Conservation (phyloP, 768 basidiomycete species). For the Pleurotus platypus region DNA sequence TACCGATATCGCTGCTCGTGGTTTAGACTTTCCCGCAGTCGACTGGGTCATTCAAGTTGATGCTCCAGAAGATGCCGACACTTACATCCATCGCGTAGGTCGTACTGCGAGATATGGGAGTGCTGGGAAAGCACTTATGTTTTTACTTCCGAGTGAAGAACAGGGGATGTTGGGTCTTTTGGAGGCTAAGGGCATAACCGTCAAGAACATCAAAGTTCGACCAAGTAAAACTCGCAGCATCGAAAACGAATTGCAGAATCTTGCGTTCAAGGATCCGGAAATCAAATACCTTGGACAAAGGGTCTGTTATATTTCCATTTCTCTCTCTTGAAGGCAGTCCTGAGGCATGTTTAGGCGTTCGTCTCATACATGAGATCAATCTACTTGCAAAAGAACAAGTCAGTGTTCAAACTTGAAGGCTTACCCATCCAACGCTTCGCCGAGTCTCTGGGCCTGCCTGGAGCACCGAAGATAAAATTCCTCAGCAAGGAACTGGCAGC, state of each 20-base stretch:
- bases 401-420: conserved; percentile 81
- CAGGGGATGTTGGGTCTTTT: conserved; percentile 80
- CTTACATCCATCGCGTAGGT: conserved; percentile 96
- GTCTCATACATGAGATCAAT: conserved; percentile 94
- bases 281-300: conserved; percentile 95
- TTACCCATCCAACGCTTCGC: conserved; percentile 85
- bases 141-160: conserved; percentile 89
- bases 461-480: conserved; percentile 95
- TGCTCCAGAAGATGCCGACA: conserved; percentile 95
- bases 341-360: conserved; percentile 61
- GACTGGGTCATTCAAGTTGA: conserved; percentile 98
- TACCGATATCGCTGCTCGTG: conserved; percentile 94
- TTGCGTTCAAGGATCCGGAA: conserved; percentile 93
- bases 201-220: conserved; percentile 84
- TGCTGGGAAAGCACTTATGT: conserved; percentile 78
- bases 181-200: conserved; percentile 64
- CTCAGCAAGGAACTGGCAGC: conserved; percentile 63
- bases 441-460: conserved; percentile 87
- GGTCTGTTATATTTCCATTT: conserved; percentile 41
- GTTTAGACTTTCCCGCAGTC: conserved; percentile 92
- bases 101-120: conserved; percentile 93
- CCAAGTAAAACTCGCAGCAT: conserved; percentile 83
- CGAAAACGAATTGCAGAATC: conserved; percentile 84
- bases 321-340: background rate
- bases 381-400: conserved; percentile 90